Base-by-base conservation (phyloP, 306 rosid species). In the Casuarina glauca region DNA sequence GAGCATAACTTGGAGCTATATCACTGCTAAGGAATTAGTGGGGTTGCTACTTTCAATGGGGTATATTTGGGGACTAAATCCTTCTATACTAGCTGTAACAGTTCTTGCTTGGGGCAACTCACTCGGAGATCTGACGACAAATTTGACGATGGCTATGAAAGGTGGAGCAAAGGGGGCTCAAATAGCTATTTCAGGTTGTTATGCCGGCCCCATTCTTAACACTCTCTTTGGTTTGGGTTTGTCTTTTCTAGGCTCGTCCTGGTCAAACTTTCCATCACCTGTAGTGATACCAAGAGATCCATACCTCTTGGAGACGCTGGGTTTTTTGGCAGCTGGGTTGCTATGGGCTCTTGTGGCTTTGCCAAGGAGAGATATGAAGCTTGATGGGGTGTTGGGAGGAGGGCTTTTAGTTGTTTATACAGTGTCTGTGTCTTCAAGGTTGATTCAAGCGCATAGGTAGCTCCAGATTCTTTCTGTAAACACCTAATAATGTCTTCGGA, bases 1-100 rank as follows among this genome's bases (percentile, higher is more conserved):
- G 91, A 85, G 91, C 78, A 84, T 87, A 81, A 54, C 84, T 3
- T 87, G 91, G 89, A 87, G 89, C 49, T 87, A 87, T 69, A 87
- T 85, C n/a, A 78, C 75, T 55, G 91, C 89, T 55, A 85, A 83
- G 58, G 91, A 87, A 72, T 66, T 87, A 64, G 87, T 87, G 35
- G 91, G 82, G 1, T 69, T 87, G 72, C 71, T 87, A 80, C 78
- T 81, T 45, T 87, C 91, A 72, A 62, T 86, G 48, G 89, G 89
- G 1, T 46, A 36, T 53, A 76, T 82, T 10, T 76, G 62, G 62
- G 80, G 78, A 70, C 76, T 86, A 11, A 82, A 79, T 77, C 86
- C 89, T 70, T 86, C 89, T 73, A 74, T 86, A 12, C 49, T 86
- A 10, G 89, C 84, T 17, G 49, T 86, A 43, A 86, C 86, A 3